A percentile compares a stretch with the other conserved stretches of the same genome.
Conservation (phyloP, 345 rosid genomes). For the Salix suchowensis region DNA sequence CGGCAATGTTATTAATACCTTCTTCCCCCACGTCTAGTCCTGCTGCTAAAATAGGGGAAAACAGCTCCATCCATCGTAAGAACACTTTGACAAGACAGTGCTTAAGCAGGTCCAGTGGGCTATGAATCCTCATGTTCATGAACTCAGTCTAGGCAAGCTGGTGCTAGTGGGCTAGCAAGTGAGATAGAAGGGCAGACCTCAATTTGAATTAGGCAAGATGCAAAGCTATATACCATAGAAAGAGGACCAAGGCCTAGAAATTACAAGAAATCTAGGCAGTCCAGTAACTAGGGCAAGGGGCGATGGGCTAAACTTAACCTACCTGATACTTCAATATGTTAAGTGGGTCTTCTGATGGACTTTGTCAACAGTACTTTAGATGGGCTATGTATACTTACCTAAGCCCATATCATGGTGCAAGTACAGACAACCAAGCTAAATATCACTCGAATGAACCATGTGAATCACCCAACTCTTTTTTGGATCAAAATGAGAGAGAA, state of each 20-base stretch:
- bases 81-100: background rate
- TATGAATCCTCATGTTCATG: background rate
- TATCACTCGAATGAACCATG: background rate
- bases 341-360: no score
- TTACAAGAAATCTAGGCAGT: no score
- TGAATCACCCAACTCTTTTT: conserved; percentile 6
- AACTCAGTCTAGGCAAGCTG: no score
- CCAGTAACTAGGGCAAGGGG: no score
- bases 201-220: no score
- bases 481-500: background rate
- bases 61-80: background rate
- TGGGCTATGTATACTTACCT: no score
- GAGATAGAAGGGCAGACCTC: background rate
- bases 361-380: no score
- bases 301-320: no score
- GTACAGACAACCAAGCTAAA: background rate
- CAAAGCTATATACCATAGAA: no score
- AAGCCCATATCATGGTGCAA: no score
- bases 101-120: background rate
- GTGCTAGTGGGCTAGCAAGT: background rate
- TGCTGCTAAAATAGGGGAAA: background rate
- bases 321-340: no score
- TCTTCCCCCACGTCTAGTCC: background rate
- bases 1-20: conserved; percentile 21
- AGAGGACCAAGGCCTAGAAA: no score